Base-by-base conservation (phyloP, 2,329 filamentous ascomycete species). In the Colletotrichum sublineola region DNA sequence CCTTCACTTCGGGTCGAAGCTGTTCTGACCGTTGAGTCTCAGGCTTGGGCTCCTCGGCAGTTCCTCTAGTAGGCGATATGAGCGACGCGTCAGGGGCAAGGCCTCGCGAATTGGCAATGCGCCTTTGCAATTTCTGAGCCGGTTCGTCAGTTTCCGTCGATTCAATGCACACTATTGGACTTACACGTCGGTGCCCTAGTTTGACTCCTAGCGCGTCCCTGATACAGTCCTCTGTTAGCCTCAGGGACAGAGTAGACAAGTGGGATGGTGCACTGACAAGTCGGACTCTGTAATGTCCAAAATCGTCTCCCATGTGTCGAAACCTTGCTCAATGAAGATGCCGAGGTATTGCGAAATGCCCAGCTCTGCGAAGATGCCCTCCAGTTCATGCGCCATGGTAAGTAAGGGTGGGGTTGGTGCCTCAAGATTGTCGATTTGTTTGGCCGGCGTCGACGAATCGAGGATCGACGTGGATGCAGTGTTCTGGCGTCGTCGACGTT, bases 221-320 rank as follows among this genome's bases (percentile, higher is more conserved):
- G 40, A 9, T 5, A 9, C 6, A 44, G 36, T 29, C 48, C 48
- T 31, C 33, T 31, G 53, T 69, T 5, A 63, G 58, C 40, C 31
- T 55, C 18, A 7, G 5, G n/a, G 5, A 29, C 29, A 2, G 15
- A 14, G 20, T 15, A 58, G 24, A 24, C 56, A n/a, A 29, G 14
- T 7, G 14, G 9, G 15, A 3, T 29, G 44, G 36, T 57, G 15
- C 79, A 83, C 91, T 80, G 82, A 94, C 92, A 96, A 86, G 78
- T 96, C 94, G 33, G 92, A 93, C 81, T 96, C 94, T 73, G 93
- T 94, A 66, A 96, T 95, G 78, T 96, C 93, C 63, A 95, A 85
- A 67, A 96, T 91, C 1, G 92, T 95, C 44, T 94, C 92, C 94
- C 94, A 96, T 14, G 91, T 90, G 80, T 96, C 94, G 80, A 96